A percentile compares a stretch with the other conserved stretches of the same genome.
These are phyloP conservation scores for Gaeumannomyces sp. DNA, from an alignment of 2,329 filamentous ascomycete species.

Conservation along the genomic window DNA sequence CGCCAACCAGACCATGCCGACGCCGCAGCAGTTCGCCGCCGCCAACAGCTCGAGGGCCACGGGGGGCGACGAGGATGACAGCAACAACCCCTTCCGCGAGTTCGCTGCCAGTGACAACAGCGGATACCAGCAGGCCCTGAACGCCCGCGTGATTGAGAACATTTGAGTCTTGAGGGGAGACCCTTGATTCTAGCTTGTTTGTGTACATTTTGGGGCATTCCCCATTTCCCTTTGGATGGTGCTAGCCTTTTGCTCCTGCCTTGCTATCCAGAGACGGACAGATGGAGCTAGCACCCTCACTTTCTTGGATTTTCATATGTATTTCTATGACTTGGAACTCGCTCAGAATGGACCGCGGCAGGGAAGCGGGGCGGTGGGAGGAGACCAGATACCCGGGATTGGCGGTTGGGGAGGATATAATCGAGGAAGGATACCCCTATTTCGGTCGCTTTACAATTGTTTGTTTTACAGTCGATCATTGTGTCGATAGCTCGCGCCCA, in stretches of 20 bases:
- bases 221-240: too few species aligned
- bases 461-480: not conserved
- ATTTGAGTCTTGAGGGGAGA: conserved; percentile 48
- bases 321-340: not conserved
- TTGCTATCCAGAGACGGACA: too few species aligned
- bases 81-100: conserved; percentile 35
- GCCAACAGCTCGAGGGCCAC: conserved; percentile 28
- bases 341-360: not conserved
- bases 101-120: conserved; percentile 43
- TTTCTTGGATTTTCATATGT: not conserved
- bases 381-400: not conserved
- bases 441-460: not conserved
- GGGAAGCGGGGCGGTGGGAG: not conserved
- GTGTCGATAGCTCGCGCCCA: not conserved
- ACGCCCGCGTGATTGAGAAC: conserved; percentile 76
- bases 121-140: conserved; percentile 74
- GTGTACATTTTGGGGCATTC: too few species aligned
- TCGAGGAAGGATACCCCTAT: not conserved
- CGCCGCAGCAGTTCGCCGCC: conserved; percentile 32
- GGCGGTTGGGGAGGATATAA: not conserved
- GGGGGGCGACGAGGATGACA: conserved; percentile 20
- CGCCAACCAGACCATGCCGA: conserved; percentile 53
- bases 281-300: not conserved
- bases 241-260: too few species aligned
- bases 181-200: not conserved